These are phyloP conservation scores for Fusarium sp. DNA, from an alignment of 2,329 filamentous ascomycete species.

Conservation along the genomic window DNA sequence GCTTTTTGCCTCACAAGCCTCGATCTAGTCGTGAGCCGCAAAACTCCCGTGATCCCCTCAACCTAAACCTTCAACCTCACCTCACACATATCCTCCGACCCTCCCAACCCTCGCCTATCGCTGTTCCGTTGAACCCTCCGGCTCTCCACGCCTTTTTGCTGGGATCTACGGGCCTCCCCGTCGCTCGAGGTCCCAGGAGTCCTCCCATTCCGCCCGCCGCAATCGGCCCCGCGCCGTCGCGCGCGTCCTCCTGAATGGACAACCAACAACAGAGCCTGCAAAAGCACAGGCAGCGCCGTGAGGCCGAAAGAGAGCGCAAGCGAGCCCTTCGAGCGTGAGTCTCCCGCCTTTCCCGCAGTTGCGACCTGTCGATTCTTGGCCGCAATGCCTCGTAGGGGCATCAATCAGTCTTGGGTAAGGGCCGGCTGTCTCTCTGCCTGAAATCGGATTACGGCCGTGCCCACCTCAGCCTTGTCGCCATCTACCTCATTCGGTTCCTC, in stretches of 20 bases:
- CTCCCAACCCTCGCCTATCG: constrained; percentile 1
- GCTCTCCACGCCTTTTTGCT: constrained; percentile 33
- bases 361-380: not conserved
- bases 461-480: constrained; percentile 3
- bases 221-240: constrained; percentile 44
- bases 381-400: constrained; percentile 3
- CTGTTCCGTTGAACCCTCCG: constrained; percentile 8
- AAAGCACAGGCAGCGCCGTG: constrained; percentile 45
- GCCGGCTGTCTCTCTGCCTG: not conserved
- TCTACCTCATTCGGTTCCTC: not conserved
- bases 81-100: constrained; percentile 20
- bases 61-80: constrained; percentile 35
- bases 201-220: constrained; percentile 37
- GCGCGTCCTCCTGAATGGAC: constrained; percentile 43
- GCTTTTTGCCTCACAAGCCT: constrained; percentile 42
- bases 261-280: constrained; percentile 45
- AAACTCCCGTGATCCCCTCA: constrained; percentile 43
- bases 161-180: constrained; percentile 44
- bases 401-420: not conserved
- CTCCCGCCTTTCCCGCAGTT: not conserved
- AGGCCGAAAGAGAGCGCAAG: constrained; percentile 46
- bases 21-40: constrained; percentile 42
- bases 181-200: constrained; percentile 43
- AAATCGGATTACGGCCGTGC: constrained; percentile 7
- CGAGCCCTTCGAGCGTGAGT: constrained; percentile 45